phyloP scores from a whole-genome alignment of 2,329 filamentous ascomycete species.

The Coleophoma cylindrospora region DNA sequence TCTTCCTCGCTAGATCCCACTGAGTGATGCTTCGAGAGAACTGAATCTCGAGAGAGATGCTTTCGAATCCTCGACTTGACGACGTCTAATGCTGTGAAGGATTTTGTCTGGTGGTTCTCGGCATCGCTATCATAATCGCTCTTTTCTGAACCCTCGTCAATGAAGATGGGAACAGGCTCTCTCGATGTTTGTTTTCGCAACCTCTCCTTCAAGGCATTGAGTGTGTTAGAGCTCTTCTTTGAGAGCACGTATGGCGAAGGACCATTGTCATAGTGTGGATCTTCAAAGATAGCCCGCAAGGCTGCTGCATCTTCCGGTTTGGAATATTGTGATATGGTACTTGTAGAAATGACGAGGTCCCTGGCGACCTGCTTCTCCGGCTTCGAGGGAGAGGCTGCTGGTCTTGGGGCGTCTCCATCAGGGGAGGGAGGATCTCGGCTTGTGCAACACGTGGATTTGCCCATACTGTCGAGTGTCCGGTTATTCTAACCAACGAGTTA shows the following conservation, averaged over 20 bases:
- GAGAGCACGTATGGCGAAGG: slow-evolving; percentile 29
- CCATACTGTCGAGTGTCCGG: neutral
- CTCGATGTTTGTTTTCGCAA: slow-evolving; percentile 30
- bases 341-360: slow-evolving; percentile 1
- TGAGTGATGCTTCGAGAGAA: slow-evolving; percentile 29
- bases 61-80: too few species aligned
- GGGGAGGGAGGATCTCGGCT: slow-evolving; percentile 23
- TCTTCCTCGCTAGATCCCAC: slow-evolving; percentile 39
- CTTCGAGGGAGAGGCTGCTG: slow-evolving; percentile 4
- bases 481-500: too few species aligned
- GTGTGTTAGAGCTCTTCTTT: slow-evolving; percentile 31
- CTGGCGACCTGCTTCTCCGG: neutral
- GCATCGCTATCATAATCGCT: too few species aligned
- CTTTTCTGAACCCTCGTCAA: too few species aligned
- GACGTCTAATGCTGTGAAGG: too few species aligned
- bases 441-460: slow-evolving; percentile 17
- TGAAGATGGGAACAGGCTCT: neutral
- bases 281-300: slow-evolving; percentile 21
- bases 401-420: slow-evolving; percentile 19
- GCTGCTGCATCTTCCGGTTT: slow-evolving; percentile 13
- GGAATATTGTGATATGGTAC: slow-evolving; percentile 11
- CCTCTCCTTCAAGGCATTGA: slow-evolving; percentile 40
- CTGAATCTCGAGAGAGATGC: slow-evolving; percentile 36
- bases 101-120: too few species aligned
- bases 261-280: slow-evolving; percentile 1